Percentiles rank a stretch among this genome's conserved stretches.
phyloP scores from a whole-genome alignment of 1,284 basidiomycete species.

The Cystobasidium sp. region DNA sequence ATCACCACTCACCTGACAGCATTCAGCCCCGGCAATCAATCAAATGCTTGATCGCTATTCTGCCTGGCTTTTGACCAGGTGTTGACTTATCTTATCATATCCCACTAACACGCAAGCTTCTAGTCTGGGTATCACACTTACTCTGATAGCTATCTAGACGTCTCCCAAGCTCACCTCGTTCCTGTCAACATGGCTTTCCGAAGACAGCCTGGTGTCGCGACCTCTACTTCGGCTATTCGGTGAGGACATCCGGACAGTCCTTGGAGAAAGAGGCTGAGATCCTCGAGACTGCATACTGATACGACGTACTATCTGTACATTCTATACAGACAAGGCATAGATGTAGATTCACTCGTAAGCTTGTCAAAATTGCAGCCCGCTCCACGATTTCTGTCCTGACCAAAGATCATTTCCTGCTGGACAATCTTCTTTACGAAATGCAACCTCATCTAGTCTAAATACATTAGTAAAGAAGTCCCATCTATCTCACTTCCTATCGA shows the following conservation, averaged over 20 bases:
- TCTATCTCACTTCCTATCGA: constrained; percentile 70
- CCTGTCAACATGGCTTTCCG: constrained; percentile 43
- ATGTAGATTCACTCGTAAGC: constrained; percentile 54
- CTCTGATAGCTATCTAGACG: too few species aligned
- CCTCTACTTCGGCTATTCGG: constrained; percentile 37
- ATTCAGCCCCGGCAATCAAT: too few species aligned
- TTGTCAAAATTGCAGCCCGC: constrained; percentile 40
- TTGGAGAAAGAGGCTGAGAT: background rate
- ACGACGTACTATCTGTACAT: constrained; percentile 42
- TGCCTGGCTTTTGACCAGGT: background rate
- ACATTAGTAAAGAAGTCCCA: constrained; percentile 67
- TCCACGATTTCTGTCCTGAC: background rate
- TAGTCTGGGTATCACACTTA: background rate
- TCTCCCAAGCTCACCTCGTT: too few species aligned
- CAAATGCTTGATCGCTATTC: too few species aligned
- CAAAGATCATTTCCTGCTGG: background rate
- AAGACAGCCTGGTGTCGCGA: constrained; percentile 36
- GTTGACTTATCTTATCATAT: background rate
- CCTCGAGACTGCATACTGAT: background rate
- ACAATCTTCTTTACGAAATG: background rate
- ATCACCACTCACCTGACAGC: too few species aligned
- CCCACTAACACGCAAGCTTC: background rate
- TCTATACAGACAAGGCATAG: constrained; percentile 55
- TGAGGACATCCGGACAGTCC: constrained; percentile 8
- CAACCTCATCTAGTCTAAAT: constrained; percentile 56